Percentiles rank a stretch among this genome's conserved stretches.
These are phyloP conservation scores for Colletotrichum spinosum DNA, from an alignment of 2,329 filamentous ascomycete genomes.

Conservation along the genomic window DNA sequence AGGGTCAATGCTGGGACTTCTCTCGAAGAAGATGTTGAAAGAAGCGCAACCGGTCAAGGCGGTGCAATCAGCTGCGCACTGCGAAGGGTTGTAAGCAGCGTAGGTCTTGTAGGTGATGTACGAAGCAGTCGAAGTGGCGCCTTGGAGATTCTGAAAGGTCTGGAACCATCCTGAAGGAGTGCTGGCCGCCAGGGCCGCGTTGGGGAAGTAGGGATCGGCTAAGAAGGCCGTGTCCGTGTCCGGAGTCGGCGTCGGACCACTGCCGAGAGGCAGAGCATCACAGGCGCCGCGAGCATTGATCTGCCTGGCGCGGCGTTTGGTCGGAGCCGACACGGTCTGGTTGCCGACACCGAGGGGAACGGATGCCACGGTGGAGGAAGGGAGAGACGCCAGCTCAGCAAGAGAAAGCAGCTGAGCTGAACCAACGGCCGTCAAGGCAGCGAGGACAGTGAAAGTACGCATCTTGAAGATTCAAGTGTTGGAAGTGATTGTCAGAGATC, in stretches of 20 bases:
- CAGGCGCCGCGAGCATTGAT: neutral
- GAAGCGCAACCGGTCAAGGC: slow-evolving; percentile 3
- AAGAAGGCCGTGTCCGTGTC: slow-evolving; percentile 25
- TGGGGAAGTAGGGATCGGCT: slow-evolving; percentile 1
- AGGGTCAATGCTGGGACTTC: slow-evolving; percentile 20
- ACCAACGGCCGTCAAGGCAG: too few species aligned
- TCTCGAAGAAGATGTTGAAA: slow-evolving; percentile 29
- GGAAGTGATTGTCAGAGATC: too few species aligned
- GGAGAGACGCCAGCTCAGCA: too few species aligned
- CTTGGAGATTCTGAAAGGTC: slow-evolving; percentile 28
- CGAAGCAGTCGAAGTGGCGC: slow-evolving; percentile 14
- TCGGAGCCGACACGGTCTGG: too few species aligned
- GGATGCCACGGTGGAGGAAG: too few species aligned
- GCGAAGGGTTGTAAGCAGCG: slow-evolving; percentile 9
- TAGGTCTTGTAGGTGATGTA: slow-evolving; percentile 25
- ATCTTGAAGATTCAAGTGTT: too few species aligned
- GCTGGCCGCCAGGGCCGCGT: neutral
- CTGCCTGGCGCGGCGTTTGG: too few species aligned
- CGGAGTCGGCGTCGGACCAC: slow-evolving; percentile 7
- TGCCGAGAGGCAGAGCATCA: neutral
- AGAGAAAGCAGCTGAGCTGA: too few species aligned
- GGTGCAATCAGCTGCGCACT: slow-evolving; percentile 19
- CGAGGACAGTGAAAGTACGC: too few species aligned
- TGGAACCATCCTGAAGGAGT: slow-evolving; percentile 23
- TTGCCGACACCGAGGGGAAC: too few species aligned